phyloP scores from a whole-genome alignment of 176 grass and related monocot genomes.

The Carex pumila region DNA sequence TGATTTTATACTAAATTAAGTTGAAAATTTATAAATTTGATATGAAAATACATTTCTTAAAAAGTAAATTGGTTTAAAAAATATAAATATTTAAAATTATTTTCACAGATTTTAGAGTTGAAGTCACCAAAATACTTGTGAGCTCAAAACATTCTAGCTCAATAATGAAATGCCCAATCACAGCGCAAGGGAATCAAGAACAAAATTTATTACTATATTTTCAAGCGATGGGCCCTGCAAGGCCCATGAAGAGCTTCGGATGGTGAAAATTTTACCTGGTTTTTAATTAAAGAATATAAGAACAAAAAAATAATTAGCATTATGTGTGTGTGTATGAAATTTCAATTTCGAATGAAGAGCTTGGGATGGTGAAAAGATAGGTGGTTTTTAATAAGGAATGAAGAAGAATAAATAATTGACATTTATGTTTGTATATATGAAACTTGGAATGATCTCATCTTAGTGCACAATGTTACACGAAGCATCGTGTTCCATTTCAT shows the following conservation, averaged over 20 bases:
- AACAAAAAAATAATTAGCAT: background rate
- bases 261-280: background rate
- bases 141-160: no score
- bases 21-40: no score
- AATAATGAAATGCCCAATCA: background rate
- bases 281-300: background rate
- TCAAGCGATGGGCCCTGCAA: conserved; percentile 19
- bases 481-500: background rate
- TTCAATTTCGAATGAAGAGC: background rate
- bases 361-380: conserved; percentile 23
- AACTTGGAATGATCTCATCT: background rate
- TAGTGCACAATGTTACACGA: background rate
- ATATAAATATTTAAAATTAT: no score
- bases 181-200: background rate
- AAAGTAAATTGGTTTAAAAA: no score
- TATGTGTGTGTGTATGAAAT: background rate
- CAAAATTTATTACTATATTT: conserved; percentile 5
- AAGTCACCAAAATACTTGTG: no score
- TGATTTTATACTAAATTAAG: no score
- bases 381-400: background rate
- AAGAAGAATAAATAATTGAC: background rate
- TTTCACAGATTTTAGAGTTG: no score
- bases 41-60: no score
- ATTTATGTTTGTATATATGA: background rate
- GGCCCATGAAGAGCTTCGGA: conserved; percentile 17